Percentiles rank a stretch among this genome's conserved stretches.
phyloP scores from a whole-genome alignment of 169 alveolate species.

The Eimeria necatrix region DNA sequence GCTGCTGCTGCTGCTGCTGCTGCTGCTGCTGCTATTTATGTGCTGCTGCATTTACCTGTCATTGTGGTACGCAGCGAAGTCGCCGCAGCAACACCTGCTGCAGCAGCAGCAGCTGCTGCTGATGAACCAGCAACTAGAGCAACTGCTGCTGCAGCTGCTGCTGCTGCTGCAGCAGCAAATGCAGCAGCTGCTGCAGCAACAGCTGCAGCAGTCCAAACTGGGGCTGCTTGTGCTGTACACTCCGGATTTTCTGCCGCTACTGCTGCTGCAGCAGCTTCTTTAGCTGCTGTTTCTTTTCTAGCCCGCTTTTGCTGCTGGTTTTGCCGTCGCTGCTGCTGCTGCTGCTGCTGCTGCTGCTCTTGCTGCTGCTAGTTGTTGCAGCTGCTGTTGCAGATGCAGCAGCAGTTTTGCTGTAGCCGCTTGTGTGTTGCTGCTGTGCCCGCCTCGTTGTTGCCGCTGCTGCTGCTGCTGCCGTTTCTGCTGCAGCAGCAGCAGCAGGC shows the following conservation, averaged over 20 bases:
- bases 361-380: background rate
- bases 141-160: background rate
- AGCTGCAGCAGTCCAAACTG: background rate
- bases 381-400: background rate
- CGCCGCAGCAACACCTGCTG: background rate
- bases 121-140: background rate
- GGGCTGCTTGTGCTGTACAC: background rate
- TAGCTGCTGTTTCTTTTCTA: background rate
- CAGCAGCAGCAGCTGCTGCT: background rate
- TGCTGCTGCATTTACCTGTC: background rate
- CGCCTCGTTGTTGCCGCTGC: background rate
- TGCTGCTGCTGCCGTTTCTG: background rate
- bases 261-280: background rate
- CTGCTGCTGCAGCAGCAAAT: background rate
- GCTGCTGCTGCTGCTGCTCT: slow-evolving; percentile 17
- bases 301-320: background rate
- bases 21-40: background rate
- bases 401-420: background rate
- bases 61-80: background rate
- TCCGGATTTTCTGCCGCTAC: background rate
- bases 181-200: background rate
- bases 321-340: background rate
- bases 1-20: slow-evolving; percentile 2
- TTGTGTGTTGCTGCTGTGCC: background rate
- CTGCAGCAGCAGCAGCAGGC: background rate